Percentiles rank a stretch among this genome's conserved stretches.
Evolutionary conservation across 768 basidiomycete species (phyloP).

Genomic region (Tricholoma saponaceum): DNA sequence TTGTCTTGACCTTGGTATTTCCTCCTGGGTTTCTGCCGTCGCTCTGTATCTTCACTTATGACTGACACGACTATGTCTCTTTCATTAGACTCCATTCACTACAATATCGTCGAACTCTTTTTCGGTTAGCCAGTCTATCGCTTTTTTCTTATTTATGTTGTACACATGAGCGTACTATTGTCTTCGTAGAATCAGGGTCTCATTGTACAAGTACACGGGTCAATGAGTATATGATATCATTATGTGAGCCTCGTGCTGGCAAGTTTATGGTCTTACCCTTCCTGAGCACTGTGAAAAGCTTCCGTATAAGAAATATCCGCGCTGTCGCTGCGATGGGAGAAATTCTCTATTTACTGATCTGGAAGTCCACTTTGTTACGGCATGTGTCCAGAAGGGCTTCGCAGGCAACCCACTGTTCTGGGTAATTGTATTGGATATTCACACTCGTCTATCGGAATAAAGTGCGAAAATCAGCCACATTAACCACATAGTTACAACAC

Average conservation of each 20-base stretch:
- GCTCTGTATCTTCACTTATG: constrained; percentile 19
- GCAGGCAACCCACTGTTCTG: constrained; percentile 6
- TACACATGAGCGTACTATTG: constrained; percentile 27
- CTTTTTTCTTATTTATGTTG: constrained; percentile 30
- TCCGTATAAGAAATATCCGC: constrained; percentile 24
- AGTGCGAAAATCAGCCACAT: constrained; percentile 28
- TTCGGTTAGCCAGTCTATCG: constrained; percentile 17
- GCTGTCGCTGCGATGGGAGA: constrained; percentile 20
- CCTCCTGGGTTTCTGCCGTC: constrained; percentile 14
- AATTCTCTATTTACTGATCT: constrained; percentile 20
- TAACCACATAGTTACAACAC: constrained; percentile 40
- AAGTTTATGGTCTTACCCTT: constrained; percentile 4
- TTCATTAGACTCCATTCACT: constrained; percentile 21
- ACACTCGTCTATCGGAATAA: constrained; percentile 11
- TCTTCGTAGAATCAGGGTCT: constrained; percentile 20
- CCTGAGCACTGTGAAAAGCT: constrained; percentile 15
- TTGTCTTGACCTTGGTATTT: constrained; percentile 19
- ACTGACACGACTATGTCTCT: constrained; percentile 30
- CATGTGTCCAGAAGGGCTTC: constrained; percentile 13
- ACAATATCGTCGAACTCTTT: constrained; percentile 18
- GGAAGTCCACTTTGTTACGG: constrained; percentile 8
- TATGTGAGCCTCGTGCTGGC: constrained; percentile 20
- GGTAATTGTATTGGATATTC: constrained; percentile 14
- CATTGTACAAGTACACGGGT: constrained; percentile 20
- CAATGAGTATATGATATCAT: constrained; percentile 7